Evolutionary conservation across 169 alveolate species (phyloP), one percentile per base, ranked within the genome.

Genomic region (Plasmodium reichenowi): DNA sequence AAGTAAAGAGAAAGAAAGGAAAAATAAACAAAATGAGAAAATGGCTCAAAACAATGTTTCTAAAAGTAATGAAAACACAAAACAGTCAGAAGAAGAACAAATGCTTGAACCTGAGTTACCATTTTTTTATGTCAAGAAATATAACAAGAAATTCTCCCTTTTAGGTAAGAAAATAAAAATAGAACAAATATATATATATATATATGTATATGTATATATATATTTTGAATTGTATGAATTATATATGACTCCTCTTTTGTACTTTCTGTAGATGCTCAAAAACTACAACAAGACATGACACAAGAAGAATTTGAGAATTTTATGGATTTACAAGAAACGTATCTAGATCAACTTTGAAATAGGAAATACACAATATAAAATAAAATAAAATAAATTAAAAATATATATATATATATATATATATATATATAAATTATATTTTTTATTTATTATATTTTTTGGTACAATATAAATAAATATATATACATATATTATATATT

Each of bases 41-140:
- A 4, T 50, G 38, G 83, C 9, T 52, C 56, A 52, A 9, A 20
- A n/a, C 9, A 32, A 70, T 45, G 20, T 15, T 22, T 7, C 68
- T 17, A 60, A 75, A 54, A 6, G 4, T 8, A n/a, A 67, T 67
- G 45, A 67, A 38, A 17, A 43, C 10, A 2, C 45, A 12, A 73
- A 45, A 20, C 38, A 22, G 1, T 0, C 26, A 54, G 38, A 13
- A 58, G 47, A 70, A 32, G 32, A 58, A 58, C 67, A 58, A 58
- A 13, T 17, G 10, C 54, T 73, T 59, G 80, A 88, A 22, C 89
- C 96, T 12, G 95, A 93, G 63, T 89, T 88, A 20, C 93, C 88
- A 15, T 72, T 94, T 29, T 93, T 88, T 48, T 92, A 85, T 67
- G 93, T 91, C 29, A 93, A 91, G 85, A 93, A 83, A 20, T 83